Base-by-base conservation (phyloP, 441 rosid genomes). In the Theobroma grandiflorum region DNA sequence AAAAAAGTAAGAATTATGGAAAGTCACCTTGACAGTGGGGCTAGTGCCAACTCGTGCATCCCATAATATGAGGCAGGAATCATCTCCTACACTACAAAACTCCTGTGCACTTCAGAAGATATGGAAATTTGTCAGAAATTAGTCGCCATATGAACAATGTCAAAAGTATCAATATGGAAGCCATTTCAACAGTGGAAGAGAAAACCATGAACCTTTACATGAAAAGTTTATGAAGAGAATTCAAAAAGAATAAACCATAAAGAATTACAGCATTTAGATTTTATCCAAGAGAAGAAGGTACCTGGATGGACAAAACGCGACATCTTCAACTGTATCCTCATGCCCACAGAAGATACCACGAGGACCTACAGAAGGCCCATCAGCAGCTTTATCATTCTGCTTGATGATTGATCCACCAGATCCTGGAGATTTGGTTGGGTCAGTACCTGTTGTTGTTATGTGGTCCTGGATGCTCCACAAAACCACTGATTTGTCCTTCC, bases 11-110 rank as follows among this genome's bases (percentile, higher is more conserved):
- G 4, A 8, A 55, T 0, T 8, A 22, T 20, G 40, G 59, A 15
- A 73, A 5, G 38, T 53, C 58, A 95, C 99, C 99, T 97, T 97
- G 26, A 91, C 82, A 70, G 86, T 86, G 35, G 99, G 99, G 85
- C 85, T 85, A 62, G 90, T 81, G 76, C 99, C 99, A 78, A 83
- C 83, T 74, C 98, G 95, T 53, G 97, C 98, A 95, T 95, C 99
- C 99, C 99, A 97, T n/a, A 97, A 82, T 83, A 97, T 95, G 72
- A 97, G 99, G 90, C 99, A 94, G 82, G 99, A 93, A 88, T 97
- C 99, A 84, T 97, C 99, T 79, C 99, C 99, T 55, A 97, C 99
- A 55, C 99, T 97, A 85, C 98, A 94, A 83, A 97, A 97, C 85
- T 97, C 99, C 88, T 91, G 98, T 3, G 90, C 94, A 88, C 99